Conservation (phyloP, 75 land plant species). For the Adiantum capillusveneris region DNA sequence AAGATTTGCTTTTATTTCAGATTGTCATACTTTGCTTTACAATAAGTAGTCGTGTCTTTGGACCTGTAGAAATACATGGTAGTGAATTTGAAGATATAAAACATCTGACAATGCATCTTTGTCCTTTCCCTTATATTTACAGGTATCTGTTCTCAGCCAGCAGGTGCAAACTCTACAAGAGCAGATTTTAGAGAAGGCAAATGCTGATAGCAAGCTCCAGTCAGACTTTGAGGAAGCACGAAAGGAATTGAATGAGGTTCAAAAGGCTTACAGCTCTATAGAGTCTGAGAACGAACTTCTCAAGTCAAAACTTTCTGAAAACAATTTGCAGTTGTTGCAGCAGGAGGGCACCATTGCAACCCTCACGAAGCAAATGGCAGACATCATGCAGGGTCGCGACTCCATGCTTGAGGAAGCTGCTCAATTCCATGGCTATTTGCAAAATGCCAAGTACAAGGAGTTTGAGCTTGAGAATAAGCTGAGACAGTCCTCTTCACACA, state of each 20-base stretch:
- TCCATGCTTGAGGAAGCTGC: slow-evolving; percentile 12
- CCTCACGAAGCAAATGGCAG: slow-evolving; percentile 12
- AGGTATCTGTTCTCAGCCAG: neutral
- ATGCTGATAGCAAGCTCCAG: neutral
- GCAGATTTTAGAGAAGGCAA: neutral
- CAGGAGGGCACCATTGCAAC: slow-evolving; percentile 15
- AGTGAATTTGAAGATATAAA: too few species aligned
- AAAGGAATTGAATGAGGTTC: slow-evolving; percentile 1
- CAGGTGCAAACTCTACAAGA: slow-evolving; percentile 6
- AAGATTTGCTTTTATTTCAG: too few species aligned
- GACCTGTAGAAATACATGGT: too few species aligned
- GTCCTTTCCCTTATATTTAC: too few species aligned
- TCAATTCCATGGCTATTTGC: slow-evolving; percentile 9
- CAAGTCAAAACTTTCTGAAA: neutral
- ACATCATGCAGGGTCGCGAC: slow-evolving; percentile 13
- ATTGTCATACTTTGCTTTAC: too few species aligned
- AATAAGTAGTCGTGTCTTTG: too few species aligned
- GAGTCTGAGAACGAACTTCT: neutral
- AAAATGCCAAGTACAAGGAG: slow-evolving; percentile 12
- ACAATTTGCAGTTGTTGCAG: neutral
- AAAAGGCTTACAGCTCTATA: neutral
- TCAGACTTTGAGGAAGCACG: neutral
- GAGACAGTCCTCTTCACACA: slow-evolving; percentile 1
- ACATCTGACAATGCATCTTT: too few species aligned
- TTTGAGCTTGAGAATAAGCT: slow-evolving; percentile 13